Evolutionary conservation across 2,329 filamentous ascomycete genomes (phyloP), one percentile per base, ranked within the genome.

Genomic region (Coniella vitis): DNA sequence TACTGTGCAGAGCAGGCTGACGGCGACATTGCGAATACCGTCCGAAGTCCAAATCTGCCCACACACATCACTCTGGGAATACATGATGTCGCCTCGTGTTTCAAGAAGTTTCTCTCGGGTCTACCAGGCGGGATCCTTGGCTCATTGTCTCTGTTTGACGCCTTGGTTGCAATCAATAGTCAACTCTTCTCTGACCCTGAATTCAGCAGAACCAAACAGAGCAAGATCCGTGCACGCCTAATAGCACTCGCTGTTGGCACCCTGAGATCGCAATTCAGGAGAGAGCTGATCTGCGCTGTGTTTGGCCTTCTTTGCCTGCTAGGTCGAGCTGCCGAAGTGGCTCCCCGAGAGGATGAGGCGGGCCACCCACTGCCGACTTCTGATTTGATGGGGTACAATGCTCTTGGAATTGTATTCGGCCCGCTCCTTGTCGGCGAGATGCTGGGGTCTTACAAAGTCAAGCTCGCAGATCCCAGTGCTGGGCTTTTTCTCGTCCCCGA

Each of bases 91-190:
- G 82, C 82, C 2, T 82, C 80, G 2, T 73, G 78, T 0, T 85
- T 87, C 63, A 86, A 86, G 57, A 75, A 72, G 12, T 69, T 87
- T n/a, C 66, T 87, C 1, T 72, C 74, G 0, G 76, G 77, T 1
- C 61, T 87, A 0, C 81, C 82, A 0, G 82, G 82, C 0, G 83
- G 83, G 0, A 80, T 87, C 36, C 65, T 87, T 1, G 83, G 83
- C 4, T 82, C 79, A 0, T 58, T 84, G 13, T 61, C 70, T 1
- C 61, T 85, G 0, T 84, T 86, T 47, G 79, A 85, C 52, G 74
- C 78, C 0, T 60, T 87, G 12, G 73, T 84, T 9, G 75, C 76
- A 10, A 79, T 86, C 14, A 72, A 81, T 50, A 75, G 70, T 16
- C 76, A 81, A 49, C 63, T 83, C 10, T 66, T 72, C 48, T 66